Evolutionary conservation across 164 flowering plant genomes (phyloP).

Genomic region (Dillenia turbinata): DNA sequence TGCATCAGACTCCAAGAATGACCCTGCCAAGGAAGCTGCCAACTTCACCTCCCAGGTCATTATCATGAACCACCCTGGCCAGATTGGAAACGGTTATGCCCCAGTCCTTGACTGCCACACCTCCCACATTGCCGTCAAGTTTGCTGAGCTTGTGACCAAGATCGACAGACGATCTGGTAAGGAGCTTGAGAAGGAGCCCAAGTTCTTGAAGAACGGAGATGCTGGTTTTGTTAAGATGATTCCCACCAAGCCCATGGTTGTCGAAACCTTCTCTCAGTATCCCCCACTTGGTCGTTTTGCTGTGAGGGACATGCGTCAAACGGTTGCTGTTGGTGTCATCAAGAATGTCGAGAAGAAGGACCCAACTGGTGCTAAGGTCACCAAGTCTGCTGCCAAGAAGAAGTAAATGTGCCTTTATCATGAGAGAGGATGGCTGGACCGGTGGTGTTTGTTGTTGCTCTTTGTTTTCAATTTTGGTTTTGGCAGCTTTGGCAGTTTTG

Average conservation of each 20-base stretch:
- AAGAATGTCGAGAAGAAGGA: conserved; percentile 73
- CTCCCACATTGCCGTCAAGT: conserved; percentile 69
- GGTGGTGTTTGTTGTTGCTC: no score
- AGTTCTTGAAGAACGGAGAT: conserved; percentile 63
- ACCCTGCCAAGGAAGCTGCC: conserved; percentile 66
- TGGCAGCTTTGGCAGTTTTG: no score
- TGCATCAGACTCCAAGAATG: conserved; percentile 71
- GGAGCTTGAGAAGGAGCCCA: conserved; percentile 63
- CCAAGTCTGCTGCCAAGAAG: conserved; percentile 69
- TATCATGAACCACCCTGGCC: conserved; percentile 81
- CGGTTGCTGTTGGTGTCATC: conserved; percentile 68
- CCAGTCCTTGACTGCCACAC: conserved; percentile 74
- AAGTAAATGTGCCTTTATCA: conserved; percentile 13
- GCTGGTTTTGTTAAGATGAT: conserved; percentile 66
- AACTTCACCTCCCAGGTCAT: conserved; percentile 71
- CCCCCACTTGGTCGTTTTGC: conserved; percentile 80
- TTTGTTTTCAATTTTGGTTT: no score
- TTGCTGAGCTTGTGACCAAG: conserved; percentile 46
- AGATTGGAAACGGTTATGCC: conserved; percentile 69
- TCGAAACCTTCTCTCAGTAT: conserved; percentile 64
- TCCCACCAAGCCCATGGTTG: conserved; percentile 79
- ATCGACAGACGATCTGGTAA: conserved; percentile 57
- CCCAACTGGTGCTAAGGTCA: conserved; percentile 63
- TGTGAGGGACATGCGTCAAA: conserved; percentile 71
- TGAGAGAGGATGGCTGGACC: neutral